Base-by-base conservation (phyloP, 2,329 filamentous ascomycete genomes). In the Cryphonectria parasitica region DNA sequence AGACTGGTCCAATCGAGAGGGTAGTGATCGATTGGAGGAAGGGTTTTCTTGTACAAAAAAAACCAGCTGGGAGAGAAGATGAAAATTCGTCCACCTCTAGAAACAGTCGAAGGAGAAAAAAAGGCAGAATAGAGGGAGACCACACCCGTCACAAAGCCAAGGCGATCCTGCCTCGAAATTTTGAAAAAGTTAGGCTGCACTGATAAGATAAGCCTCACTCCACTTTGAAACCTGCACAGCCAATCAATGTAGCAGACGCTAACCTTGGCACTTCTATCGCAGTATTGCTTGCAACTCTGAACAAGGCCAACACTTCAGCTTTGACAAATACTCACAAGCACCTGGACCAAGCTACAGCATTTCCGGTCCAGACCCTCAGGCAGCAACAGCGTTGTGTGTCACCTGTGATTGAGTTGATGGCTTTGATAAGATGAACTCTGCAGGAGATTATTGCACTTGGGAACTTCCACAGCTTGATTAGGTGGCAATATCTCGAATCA, bases 171-270 rank as follows among this genome's bases (percentile, higher is more conserved):
- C 67, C 70, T 69, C 67, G 70, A 71, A 69, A 71, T 69, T 71
- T 71, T 71, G 68, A 67, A 71, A 70, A 71, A 69, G 67, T 69
- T 70, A 52, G 70, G 68, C 68, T 64, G 25, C 60, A 69, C 70
- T 41, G 70, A 71, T 71, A 71, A 64, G 67, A 68, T 64, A 64
- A 64, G 49, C 31, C 49, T 66, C 19, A 34, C 64, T 34, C 36
- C 25, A n/a, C 15, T 15, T 34, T 31, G 8, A 2, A 22, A 28
- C 36, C n/a, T 6, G 45, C 25, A 22, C 64, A 56, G 64, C 64
- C 64, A 66, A 66, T 66, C 61, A 64, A 4, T 19, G 19, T 11
- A 25, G 58, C 31, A 34, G 58, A 4, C 58, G 34, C 54, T 58
- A 58, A 58, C 28, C 49, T 58, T 19, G 54, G 25, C 54, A n/a